Evolutionary conservation across 768 basidiomycete genomes (phyloP).

Genomic region (Pluteus cervinus): DNA sequence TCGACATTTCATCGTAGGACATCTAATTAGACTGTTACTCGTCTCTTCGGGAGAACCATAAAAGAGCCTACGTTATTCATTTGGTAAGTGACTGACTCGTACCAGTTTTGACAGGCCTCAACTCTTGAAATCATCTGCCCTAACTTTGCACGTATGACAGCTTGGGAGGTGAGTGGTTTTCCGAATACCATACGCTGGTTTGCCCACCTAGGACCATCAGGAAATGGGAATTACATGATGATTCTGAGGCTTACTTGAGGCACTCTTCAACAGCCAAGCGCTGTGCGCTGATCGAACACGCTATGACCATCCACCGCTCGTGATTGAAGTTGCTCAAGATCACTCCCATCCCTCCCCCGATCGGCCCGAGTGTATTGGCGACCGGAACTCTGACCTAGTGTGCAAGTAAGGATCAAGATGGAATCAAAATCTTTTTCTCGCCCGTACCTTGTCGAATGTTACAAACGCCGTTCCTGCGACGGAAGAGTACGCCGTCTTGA

Average conservation of each 20-base stretch:
- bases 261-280: constrained; percentile 85
- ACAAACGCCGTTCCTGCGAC: constrained; percentile 89
- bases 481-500: constrained; percentile 90
- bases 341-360: constrained; percentile 78
- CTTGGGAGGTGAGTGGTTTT: constrained; percentile 73
- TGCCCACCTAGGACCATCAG: constrained; percentile 56
- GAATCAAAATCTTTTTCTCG: background rate
- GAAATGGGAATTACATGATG: constrained; percentile 4
- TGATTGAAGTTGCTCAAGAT: constrained; percentile 87
- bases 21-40: constrained; percentile 42
- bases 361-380: constrained; percentile 81
- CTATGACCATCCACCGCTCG: constrained; percentile 84
- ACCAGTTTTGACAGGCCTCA: constrained; percentile 83
- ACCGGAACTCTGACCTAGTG: constrained; percentile 68
- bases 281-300: constrained; percentile 67
- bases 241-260: constrained; percentile 51
- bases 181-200: constrained; percentile 88
- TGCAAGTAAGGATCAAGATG: constrained; percentile 2
- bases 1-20: constrained; percentile 79
- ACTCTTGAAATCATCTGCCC: constrained; percentile 87
- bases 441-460: constrained; percentile 58
- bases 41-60: constrained; percentile 5
- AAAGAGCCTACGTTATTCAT: constrained; percentile 71
- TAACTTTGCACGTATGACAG: constrained; percentile 86
- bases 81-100: constrained; percentile 85